Conservation (phyloP, 106 monocot species). For the Xerophyta viscosa region DNA sequence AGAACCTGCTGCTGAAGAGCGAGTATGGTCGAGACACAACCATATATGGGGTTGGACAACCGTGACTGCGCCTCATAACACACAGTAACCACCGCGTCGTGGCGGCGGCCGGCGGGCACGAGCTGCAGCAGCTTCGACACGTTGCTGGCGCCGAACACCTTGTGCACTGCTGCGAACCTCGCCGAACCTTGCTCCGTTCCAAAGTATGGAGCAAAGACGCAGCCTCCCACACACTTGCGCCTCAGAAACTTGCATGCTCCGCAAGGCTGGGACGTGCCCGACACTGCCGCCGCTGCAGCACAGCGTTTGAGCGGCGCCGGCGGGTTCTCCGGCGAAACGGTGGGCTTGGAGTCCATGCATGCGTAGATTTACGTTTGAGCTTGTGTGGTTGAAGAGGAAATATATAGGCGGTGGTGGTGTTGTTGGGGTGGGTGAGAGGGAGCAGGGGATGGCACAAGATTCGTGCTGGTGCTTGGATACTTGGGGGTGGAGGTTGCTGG, state of each 20-base stretch:
- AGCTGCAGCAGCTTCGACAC: constrained; percentile 61
- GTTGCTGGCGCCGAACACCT: constrained; percentile 86
- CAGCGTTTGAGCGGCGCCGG: background rate
- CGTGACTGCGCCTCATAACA: constrained; percentile 95
- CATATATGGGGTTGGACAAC: constrained; percentile 74
- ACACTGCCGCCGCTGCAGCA: background rate
- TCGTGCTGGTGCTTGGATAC: no score
- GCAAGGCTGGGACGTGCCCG: constrained; percentile 32
- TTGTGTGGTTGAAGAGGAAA: background rate
- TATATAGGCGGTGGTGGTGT: background rate
- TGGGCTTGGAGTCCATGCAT: background rate
- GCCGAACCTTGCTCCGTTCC: constrained; percentile 35
- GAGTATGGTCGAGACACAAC: constrained; percentile 68
- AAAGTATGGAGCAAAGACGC: constrained; percentile 78
- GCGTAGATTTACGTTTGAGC: background rate
- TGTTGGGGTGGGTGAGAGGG: background rate
- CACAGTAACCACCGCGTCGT: constrained; percentile 55
- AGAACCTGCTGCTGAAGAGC: constrained; percentile 80
- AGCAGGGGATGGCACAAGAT: no score
- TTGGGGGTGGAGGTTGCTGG: no score
- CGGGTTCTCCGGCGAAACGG: background rate
- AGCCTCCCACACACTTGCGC: constrained; percentile 59
- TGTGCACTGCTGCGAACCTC: constrained; percentile 75
- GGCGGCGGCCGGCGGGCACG: constrained; percentile 31
- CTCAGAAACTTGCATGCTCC: constrained; percentile 92